phyloP scores from a whole-genome alignment of 78 protist species.

The Emiliania huxleyi region DNA sequence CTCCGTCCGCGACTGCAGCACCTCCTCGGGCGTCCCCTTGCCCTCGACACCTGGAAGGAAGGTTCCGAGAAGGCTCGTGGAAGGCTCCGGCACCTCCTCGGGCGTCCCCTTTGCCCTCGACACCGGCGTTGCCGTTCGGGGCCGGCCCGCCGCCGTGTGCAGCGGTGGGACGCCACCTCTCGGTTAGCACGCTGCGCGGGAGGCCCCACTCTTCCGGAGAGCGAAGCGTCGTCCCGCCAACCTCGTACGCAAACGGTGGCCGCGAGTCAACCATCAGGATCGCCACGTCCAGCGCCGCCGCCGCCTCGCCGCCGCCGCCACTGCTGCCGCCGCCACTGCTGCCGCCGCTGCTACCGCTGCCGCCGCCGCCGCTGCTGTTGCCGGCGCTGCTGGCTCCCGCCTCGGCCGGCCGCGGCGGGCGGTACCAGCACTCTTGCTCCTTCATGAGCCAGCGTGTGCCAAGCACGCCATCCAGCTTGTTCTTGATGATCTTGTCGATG shows the following conservation, averaged over 20 bases:
- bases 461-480: not conserved
- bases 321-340: not conserved
- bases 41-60: too few relatives aligned
- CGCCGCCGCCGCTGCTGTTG: not conserved
- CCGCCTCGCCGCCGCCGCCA: not conserved
- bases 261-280: not conserved
- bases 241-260: not conserved
- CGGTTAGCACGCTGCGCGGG: not conserved
- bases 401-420: not conserved
- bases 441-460: not conserved
- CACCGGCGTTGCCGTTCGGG: too few relatives aligned
- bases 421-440: not conserved
- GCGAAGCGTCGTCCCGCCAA: not conserved
- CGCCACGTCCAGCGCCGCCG: not conserved
- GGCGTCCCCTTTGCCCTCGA: too few relatives aligned
- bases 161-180: not conserved
- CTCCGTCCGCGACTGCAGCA: not conserved
- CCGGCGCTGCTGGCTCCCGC: not conserved
- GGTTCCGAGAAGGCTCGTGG: too few relatives aligned
- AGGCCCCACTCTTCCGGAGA: not conserved
- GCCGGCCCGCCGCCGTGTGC: too few relatives aligned
- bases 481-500: not conserved
- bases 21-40: too few relatives aligned
- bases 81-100: not conserved
- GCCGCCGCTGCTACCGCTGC: not conserved